These are phyloP conservation scores for Geosmithia flava DNA, from an alignment of 2,329 filamentous ascomycete species.

Conservation along the genomic window DNA sequence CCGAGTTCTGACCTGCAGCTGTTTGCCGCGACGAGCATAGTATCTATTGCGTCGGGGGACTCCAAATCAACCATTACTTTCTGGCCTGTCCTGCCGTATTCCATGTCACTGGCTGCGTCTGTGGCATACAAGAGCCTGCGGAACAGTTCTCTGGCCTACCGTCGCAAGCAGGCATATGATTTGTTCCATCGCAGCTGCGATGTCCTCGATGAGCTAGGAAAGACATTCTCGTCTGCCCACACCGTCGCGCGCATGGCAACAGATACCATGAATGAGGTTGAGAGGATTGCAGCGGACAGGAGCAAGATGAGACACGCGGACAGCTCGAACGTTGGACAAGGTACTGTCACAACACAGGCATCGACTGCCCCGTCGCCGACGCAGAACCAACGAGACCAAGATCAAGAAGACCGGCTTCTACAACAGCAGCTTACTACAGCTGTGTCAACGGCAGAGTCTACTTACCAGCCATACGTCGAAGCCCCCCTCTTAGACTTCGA, in stretches of 20 bases:
- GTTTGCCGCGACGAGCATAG: constrained; percentile 8
- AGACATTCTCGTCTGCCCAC: constrained; percentile 7
- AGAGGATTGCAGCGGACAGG: constrained; percentile 6
- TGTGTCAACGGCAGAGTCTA: background rate
- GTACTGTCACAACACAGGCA: no score
- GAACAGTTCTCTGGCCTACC: constrained; percentile 7
- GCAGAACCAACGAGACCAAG: no score
- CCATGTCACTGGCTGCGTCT: constrained; percentile 9
- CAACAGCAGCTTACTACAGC: background rate
- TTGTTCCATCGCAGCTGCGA: constrained; percentile 8
- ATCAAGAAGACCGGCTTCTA: background rate
- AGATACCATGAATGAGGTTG: constrained; percentile 9
- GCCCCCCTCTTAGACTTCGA: background rate
- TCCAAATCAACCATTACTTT: constrained; percentile 7
- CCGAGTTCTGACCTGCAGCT: constrained; percentile 7
- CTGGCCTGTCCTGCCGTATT: constrained; percentile 9
- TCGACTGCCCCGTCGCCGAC: no score
- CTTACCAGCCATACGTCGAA: background rate
- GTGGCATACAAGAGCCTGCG: constrained; percentile 10
- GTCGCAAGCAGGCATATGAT: constrained; percentile 5
- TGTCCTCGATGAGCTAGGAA: constrained; percentile 6
- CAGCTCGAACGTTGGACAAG: background rate
- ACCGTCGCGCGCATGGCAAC: constrained; percentile 8
- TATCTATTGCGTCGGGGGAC: constrained; percentile 7
- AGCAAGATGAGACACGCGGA: constrained; percentile 1